phyloP scores from a whole-genome alignment of 2,329 filamentous ascomycete genomes.

The Aspergillus nomiae region DNA sequence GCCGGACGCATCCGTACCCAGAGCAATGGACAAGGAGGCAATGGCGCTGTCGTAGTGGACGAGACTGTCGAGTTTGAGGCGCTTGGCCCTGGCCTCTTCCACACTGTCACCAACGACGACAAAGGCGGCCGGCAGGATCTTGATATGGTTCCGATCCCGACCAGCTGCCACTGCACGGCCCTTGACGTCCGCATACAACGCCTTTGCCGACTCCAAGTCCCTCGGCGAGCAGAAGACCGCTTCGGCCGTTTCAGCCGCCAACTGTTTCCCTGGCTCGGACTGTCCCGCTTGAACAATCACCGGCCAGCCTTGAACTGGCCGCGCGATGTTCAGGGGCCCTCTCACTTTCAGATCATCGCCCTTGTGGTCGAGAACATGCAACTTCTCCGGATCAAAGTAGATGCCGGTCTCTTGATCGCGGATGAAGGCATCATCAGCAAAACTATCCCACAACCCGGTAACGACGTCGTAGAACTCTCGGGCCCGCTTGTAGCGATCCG shows the following conservation, averaged over 20 bases:
- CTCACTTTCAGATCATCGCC: conserved; percentile 51
- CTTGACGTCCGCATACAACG: conserved; percentile 56
- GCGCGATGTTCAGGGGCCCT: conserved; percentile 55
- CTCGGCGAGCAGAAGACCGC: conserved; percentile 55
- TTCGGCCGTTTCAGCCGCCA: conserved; percentile 58
- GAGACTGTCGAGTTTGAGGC: conserved; percentile 53
- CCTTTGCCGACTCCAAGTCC: conserved; percentile 50
- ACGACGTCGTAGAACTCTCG: conserved; percentile 58
- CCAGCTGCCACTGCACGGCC: conserved; percentile 49
- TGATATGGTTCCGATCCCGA: conserved; percentile 49
- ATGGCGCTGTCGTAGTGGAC: conserved; percentile 59
- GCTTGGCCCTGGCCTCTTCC: conserved; percentile 53
- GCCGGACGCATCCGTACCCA: conserved; percentile 51
- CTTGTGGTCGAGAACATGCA: conserved; percentile 56
- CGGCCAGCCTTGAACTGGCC: conserved; percentile 58
- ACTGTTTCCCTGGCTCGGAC: conserved; percentile 54
- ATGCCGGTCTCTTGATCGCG: conserved; percentile 51
- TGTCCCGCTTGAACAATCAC: conserved; percentile 59
- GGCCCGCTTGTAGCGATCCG: conserved; percentile 54
- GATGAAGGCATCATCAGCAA: conserved; percentile 58
- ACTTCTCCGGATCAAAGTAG: conserved; percentile 54
- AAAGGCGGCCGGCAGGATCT: conserved; percentile 56
- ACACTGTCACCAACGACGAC: conserved; percentile 54
- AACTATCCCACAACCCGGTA: conserved; percentile 57
- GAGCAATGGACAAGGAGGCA: conserved; percentile 52